These are phyloP conservation scores for Diplodia corticola DNA, from an alignment of 2,329 filamentous ascomycete species.

Conservation along the genomic window DNA sequence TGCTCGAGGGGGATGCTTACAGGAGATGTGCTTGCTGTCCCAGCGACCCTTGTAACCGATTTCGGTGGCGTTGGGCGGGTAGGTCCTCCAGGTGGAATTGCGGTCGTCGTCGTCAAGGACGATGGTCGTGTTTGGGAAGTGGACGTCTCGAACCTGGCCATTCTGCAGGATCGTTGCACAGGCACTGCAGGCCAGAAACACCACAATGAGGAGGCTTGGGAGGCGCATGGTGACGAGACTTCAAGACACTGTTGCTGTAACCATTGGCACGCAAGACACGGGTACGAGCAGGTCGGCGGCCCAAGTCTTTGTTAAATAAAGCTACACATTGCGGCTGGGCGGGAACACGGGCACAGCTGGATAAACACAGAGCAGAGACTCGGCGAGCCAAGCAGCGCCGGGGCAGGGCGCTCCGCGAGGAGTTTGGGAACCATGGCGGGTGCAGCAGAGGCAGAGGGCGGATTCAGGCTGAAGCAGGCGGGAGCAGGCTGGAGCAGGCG, in stretches of 20 bases:
- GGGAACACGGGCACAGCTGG: neutral
- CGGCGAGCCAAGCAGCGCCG: constrained; percentile 15
- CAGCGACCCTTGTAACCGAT: constrained; percentile 64
- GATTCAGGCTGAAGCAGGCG: constrained; percentile 15
- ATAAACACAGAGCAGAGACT: neutral
- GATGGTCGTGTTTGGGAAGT: constrained; percentile 42
- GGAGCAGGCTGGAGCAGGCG: neutral
- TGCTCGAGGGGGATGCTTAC: constrained; percentile 30
- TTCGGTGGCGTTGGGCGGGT: constrained; percentile 53
- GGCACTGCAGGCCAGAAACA: constrained; percentile 27
- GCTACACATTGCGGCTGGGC: neutral
- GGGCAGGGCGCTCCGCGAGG: constrained; percentile 8
- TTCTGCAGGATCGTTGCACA: constrained; percentile 47
- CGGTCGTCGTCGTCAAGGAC: constrained; percentile 29
- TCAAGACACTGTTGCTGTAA: neutral
- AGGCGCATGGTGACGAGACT: constrained; percentile 2
- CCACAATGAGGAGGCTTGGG: constrained; percentile 6
- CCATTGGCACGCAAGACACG: neutral
- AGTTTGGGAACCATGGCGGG: neutral
- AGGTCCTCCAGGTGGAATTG: constrained; percentile 49
- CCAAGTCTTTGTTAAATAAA: neutral
- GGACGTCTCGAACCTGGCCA: constrained; percentile 41
- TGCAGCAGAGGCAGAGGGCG: neutral
- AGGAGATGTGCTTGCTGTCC: constrained; percentile 62
- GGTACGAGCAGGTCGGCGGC: neutral